A percentile compares a stretch with the other conserved stretches of the same genome.
Conservation (phyloP, 1,284 basidiomycete genomes). For the Pascua sp. region DNA sequence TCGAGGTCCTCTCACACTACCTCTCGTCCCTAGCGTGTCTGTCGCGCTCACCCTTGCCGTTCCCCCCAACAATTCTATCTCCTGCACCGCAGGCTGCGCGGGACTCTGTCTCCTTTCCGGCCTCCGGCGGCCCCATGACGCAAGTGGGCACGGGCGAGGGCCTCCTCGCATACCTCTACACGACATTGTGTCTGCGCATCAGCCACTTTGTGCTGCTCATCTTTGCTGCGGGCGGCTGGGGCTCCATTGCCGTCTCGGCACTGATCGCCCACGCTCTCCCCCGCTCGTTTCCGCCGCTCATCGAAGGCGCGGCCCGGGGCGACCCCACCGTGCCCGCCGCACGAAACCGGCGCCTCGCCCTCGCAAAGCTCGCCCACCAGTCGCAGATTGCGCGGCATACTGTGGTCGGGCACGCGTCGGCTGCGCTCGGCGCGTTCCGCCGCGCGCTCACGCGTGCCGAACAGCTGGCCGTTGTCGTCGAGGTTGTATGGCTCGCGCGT, state of each 20-base stretch:
- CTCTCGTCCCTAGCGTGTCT: conserved; percentile 37
- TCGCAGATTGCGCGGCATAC: conserved; percentile 66
- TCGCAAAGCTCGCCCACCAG: conserved; percentile 57
- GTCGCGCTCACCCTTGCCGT: conserved; percentile 35
- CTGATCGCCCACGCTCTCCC: conserved; percentile 61
- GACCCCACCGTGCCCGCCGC: conserved; percentile 5
- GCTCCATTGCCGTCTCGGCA: conserved; percentile 68
- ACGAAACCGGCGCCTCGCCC: conserved; percentile 56
- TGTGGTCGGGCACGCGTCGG: conserved; percentile 62
- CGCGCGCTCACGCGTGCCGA: conserved; percentile 71
- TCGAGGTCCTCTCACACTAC: conserved; percentile 42
- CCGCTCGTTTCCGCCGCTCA: conserved; percentile 48
- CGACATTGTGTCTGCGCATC: conserved; percentile 39
- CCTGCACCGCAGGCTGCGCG: conserved; percentile 31
- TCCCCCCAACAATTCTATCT: conserved; percentile 37
- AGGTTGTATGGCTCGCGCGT: conserved; percentile 68
- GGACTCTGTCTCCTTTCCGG: conserved; percentile 26
- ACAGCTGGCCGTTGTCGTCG: conserved; percentile 65
- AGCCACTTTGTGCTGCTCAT: conserved; percentile 57
- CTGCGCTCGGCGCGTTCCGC: conserved; percentile 79
- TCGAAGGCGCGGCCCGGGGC: background rate
- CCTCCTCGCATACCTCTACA: conserved; percentile 45
- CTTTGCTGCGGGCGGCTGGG: conserved; percentile 85
- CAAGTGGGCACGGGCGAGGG: conserved; percentile 40
- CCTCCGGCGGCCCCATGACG: conserved; percentile 9